Percentiles rank a stretch among this genome's conserved stretches.
These are phyloP conservation scores for Manihot esculenta DNA, from an alignment of 441 rosid genomes.

Conservation along the genomic window DNA sequence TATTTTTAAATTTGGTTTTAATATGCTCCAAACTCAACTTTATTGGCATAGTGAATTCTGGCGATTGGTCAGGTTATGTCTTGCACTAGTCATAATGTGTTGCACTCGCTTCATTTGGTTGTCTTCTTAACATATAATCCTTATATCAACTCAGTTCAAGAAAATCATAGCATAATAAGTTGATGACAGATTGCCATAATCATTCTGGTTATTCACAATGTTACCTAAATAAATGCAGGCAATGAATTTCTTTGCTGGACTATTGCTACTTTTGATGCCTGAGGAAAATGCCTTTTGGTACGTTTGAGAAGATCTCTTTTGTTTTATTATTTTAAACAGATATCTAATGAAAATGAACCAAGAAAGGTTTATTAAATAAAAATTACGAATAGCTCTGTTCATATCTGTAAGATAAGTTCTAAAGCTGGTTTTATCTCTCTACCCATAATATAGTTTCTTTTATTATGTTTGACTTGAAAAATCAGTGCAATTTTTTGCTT, in stretches of 20 bases:
- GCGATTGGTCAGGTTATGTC: neutral
- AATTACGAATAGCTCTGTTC: constrained; percentile 2
- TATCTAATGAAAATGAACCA: constrained; percentile 1
- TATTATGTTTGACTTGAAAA: neutral
- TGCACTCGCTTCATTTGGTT: constrained; percentile 4
- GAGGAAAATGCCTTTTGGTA: constrained; percentile 99
- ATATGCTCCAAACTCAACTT: neutral
- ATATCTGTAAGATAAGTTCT: constrained; percentile 12
- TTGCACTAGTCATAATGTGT: neutral
- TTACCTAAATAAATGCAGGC: constrained; percentile 58
- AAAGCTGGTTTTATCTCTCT: neutral
- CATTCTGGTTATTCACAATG: constrained; percentile 14
- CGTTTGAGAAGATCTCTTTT: constrained; percentile 36
- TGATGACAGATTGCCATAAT: neutral
- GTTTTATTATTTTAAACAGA: constrained; percentile 8
- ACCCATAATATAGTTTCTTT: neutral
- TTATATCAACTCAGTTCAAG: neutral
- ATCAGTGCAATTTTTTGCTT: neutral
- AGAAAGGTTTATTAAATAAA: neutral
- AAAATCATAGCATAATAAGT: neutral
- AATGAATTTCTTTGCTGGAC: constrained; percentile 99
- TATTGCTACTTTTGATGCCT: constrained; percentile 95
- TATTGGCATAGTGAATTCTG: neutral
- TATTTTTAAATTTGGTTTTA: neutral
- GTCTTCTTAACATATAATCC: neutral